Conservation (phyloP, 805 yeast genomes). For the Jamesozyma hellenica region DNA sequence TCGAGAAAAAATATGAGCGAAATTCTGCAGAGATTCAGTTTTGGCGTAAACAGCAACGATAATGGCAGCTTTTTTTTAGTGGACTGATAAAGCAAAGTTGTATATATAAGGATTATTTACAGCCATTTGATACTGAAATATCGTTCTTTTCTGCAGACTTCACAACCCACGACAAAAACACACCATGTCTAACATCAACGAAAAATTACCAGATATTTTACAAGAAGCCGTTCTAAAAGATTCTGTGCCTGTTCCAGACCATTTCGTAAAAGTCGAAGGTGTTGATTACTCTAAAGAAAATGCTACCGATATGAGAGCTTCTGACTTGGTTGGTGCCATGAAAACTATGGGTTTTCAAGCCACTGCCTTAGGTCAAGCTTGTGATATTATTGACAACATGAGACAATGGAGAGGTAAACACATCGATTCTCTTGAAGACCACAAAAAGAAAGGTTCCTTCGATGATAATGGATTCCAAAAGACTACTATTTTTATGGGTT, state of each 20-base stretch:
- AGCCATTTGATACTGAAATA: no score
- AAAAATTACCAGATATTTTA: conserved; percentile 56
- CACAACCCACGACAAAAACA: no score
- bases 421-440: conserved; percentile 56
- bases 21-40: no score
- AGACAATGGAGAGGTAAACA: conserved; percentile 86
- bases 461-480: conserved; percentile 72
- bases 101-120: no score
- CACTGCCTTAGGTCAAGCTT: conserved; percentile 71
- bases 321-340: conserved; percentile 74
- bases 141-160: no score
- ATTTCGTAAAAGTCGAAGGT: conserved; percentile 72
- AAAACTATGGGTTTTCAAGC: conserved; percentile 96
- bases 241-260: conserved; percentile 77
- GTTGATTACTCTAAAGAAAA: conserved; percentile 77
- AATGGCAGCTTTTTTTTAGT: no score
- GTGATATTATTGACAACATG: conserved; percentile 90
- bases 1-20: no score
- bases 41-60: no score
- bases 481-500: conserved; percentile 89
- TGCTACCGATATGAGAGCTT: conserved; percentile 69
- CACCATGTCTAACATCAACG: conserved; percentile 23
- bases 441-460: conserved; percentile 61
- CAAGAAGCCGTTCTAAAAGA: conserved; percentile 85
- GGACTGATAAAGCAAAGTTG: no score